phyloP scores from a whole-genome alignment of 306 rosid species.

The Vicia sativa region DNA sequence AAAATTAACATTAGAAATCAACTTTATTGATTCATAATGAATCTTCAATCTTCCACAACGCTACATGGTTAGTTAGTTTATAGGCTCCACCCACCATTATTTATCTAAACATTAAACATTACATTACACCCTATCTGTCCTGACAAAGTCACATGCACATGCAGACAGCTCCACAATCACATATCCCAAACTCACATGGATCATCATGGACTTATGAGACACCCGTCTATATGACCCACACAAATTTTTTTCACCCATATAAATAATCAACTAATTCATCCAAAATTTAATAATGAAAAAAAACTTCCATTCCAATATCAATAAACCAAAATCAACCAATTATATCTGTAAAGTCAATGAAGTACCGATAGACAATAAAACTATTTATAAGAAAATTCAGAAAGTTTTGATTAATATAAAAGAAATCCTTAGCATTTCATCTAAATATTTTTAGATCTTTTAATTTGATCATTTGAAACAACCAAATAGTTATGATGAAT shows the following conservation, averaged over 20 bases:
- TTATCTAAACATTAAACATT: not conserved
- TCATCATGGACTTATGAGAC: conserved; percentile 47
- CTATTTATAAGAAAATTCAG: no score
- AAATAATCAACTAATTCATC: not conserved
- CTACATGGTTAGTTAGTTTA: conserved; percentile 2
- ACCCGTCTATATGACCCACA: conserved; percentile 52
- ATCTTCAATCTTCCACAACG: not conserved
- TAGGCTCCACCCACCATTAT: conserved; percentile 24
- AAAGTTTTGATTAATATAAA: no score
- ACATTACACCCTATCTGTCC: conserved; percentile 29
- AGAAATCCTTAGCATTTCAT: no score
- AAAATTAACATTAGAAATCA: no score
- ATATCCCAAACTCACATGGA: conserved; percentile 61
- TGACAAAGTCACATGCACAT: conserved; percentile 90
- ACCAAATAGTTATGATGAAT: no score
- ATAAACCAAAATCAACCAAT: no score
- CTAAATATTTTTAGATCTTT: no score
- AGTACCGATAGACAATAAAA: no score
- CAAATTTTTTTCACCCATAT: conserved; percentile 27
- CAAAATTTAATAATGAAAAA: not conserved
- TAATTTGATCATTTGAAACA: no score
- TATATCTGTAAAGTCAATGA: no score
- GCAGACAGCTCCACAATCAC: conserved; percentile 72
- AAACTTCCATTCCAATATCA: not conserved
- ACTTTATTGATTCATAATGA: not conserved